Conservation (phyloP, 2,329 filamentous ascomycete species). For the Sporothrix pseudoabietina region DNA sequence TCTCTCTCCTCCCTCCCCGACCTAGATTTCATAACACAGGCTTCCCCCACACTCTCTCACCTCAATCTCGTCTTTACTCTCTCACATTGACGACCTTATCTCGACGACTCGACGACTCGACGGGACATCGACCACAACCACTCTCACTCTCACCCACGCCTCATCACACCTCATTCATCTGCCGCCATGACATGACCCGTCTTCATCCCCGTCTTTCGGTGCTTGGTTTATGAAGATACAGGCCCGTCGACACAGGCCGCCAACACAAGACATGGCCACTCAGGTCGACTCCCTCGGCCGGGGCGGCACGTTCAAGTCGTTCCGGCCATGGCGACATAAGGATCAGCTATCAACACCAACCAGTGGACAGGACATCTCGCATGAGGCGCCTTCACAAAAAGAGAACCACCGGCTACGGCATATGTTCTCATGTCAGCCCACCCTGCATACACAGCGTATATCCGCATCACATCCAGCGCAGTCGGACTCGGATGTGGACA, state of each 20-base stretch:
- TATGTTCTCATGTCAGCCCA: no score
- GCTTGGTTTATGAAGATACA: neutral
- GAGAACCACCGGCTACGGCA: neutral
- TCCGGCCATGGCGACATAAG: constrained; percentile 37
- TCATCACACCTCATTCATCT: neutral
- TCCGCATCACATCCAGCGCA: neutral
- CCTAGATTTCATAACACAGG: neutral
- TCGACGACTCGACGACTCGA: neutral
- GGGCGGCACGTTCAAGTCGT: constrained; percentile 35
- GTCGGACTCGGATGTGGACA: neutral
- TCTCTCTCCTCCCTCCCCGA: neutral
- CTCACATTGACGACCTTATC: neutral
- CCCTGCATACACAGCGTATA: neutral
- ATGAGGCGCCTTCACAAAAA: neutral
- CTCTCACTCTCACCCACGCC: neutral
- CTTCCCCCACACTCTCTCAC: neutral
- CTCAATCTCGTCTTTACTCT: neutral
- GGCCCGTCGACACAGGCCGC: no score
- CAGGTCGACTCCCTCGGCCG: constrained; percentile 37
- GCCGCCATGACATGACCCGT: constrained; percentile 15
- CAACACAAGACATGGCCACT: constrained; percentile 36
- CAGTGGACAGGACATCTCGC: neutral
- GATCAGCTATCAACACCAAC: neutral
- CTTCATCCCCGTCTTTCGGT: neutral
- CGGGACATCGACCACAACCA: neutral